A percentile compares a stretch with the other conserved stretches of the same genome.
Evolutionary conservation across 371 early-diverging fungal genomes (phyloP).

Genomic region (Zychaea mexicana): DNA sequence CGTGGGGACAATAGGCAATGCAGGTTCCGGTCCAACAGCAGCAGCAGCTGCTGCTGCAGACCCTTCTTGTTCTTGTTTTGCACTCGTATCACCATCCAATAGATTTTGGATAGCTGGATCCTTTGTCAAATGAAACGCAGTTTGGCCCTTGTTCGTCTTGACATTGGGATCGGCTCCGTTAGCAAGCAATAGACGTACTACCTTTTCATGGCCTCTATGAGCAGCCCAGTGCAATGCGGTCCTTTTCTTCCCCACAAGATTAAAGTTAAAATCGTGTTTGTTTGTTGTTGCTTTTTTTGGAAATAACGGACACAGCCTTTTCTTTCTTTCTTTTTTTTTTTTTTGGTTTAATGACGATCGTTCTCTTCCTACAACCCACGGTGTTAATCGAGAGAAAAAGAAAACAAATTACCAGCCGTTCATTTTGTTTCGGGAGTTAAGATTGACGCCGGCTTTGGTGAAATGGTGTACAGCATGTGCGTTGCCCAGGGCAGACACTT

Average conservation of each 20-base stretch:
- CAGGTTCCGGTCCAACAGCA: slow-evolving; percentile 34
- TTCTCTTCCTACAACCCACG: neutral
- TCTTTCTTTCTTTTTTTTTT: neutral
- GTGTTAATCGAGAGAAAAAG: neutral
- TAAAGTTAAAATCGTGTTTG: neutral
- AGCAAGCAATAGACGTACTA: slow-evolving; percentile 53
- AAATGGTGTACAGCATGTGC: slow-evolving; percentile 64
- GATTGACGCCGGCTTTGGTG: slow-evolving; percentile 61
- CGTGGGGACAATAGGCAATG: slow-evolving; percentile 62
- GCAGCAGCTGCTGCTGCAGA: too few species aligned
- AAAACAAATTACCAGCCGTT: slow-evolving; percentile 61
- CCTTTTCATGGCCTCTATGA: slow-evolving; percentile 58
- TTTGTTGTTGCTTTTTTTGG: neutral
- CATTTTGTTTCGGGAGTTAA: slow-evolving; percentile 67
- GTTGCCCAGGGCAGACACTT: slow-evolving; percentile 79
- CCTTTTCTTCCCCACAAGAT: slow-evolving; percentile 38
- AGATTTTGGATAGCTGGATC: slow-evolving; percentile 37
- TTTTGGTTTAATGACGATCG: neutral
- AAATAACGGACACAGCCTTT: neutral
- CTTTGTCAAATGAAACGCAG: slow-evolving; percentile 63
- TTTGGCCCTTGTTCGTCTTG: slow-evolving; percentile 58
- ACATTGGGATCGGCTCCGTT: slow-evolving; percentile 60
- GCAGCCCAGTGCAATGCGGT: slow-evolving; percentile 77
- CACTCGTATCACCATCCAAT: slow-evolving; percentile 27
- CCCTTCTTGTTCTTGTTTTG: too few species aligned